Percentiles rank a stretch among this genome's conserved stretches.
phyloP scores from a whole-genome alignment of 2,329 filamentous ascomycete species.

The Sporothrix luriei region DNA sequence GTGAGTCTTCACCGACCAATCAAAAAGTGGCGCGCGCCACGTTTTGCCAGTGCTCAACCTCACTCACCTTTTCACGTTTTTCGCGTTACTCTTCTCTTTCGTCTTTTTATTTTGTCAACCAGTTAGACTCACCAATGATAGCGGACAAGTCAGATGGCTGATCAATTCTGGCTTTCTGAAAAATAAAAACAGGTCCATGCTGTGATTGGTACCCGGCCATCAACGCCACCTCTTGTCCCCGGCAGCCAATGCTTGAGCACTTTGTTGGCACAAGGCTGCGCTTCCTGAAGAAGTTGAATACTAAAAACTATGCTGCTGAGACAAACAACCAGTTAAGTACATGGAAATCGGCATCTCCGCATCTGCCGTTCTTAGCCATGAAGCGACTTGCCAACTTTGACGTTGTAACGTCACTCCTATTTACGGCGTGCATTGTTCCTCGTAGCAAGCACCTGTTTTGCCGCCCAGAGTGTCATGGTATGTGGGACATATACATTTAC shows the following conservation, averaged over 20 bases:
- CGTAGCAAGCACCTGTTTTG: neutral
- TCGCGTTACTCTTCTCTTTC: neutral
- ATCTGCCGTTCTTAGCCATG: neutral
- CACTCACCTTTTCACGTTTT: neutral
- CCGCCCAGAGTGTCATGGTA: neutral
- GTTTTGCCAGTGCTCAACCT: neutral
- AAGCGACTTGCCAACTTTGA: too few species aligned
- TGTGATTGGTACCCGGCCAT: conserved; percentile 1
- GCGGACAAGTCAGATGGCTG: neutral
- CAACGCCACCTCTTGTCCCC: neutral
- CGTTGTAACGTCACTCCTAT: neutral
- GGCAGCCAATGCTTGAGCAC: neutral
- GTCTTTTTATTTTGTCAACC: neutral
- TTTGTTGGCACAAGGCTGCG: conserved; percentile 10
- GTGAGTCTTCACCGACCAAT: conserved; percentile 16
- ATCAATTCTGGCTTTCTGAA: neutral
- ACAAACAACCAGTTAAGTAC: too few species aligned
- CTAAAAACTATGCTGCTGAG: too few species aligned
- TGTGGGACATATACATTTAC: neutral
- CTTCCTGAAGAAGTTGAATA: too few species aligned
- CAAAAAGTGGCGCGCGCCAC: conserved; percentile 20
- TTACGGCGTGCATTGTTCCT: too few species aligned
- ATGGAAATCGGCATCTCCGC: neutral
- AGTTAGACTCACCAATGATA: neutral
- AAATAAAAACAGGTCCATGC: neutral